phyloP scores from a whole-genome alignment of 768 basidiomycete genomes.

The Lentinula guzmanii region DNA sequence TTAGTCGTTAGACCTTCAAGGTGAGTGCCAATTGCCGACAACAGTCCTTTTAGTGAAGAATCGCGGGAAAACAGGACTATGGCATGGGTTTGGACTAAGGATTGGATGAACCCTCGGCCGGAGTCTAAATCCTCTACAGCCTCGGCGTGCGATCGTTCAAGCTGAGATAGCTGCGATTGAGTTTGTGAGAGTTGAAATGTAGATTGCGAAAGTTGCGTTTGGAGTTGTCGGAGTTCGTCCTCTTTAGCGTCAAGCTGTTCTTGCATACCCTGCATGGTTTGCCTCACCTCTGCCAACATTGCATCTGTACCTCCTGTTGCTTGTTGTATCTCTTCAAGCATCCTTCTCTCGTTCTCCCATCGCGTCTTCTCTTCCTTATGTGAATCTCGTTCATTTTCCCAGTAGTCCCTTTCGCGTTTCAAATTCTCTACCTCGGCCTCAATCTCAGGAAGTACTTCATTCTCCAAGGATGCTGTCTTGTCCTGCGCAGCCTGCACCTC shows the following conservation, averaged over 20 bases:
- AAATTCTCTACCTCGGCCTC: conserved; percentile 42
- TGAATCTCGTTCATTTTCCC: conserved; percentile 38
- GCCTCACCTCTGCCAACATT: conserved; percentile 27
- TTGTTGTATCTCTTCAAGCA: conserved; percentile 32
- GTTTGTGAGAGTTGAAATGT: conserved; percentile 43
- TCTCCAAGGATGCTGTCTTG: conserved; percentile 50
- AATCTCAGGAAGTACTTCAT: conserved; percentile 46
- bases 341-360: conserved; percentile 29
- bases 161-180: conserved; percentile 42
- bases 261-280: conserved; percentile 15
- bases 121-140: conserved; percentile 46
- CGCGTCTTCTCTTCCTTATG: conserved; percentile 7
- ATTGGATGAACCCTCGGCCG: conserved; percentile 39
- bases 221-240: conserved; percentile 29
- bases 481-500: conserved; percentile 67
- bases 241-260: conserved; percentile 36
- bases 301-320: conserved; percentile 34
- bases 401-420: conserved; percentile 40
- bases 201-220: conserved; percentile 29
- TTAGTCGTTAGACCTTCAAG: conserved; percentile 41
- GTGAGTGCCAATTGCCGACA: conserved; percentile 45
- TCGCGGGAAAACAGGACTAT: conserved; percentile 52
- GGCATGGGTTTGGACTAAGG: conserved; percentile 49
- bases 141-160: conserved; percentile 41
- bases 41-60: conserved; percentile 39